Conservation (phyloP, 208 protist species). For the Leishmania turanica region DNA sequence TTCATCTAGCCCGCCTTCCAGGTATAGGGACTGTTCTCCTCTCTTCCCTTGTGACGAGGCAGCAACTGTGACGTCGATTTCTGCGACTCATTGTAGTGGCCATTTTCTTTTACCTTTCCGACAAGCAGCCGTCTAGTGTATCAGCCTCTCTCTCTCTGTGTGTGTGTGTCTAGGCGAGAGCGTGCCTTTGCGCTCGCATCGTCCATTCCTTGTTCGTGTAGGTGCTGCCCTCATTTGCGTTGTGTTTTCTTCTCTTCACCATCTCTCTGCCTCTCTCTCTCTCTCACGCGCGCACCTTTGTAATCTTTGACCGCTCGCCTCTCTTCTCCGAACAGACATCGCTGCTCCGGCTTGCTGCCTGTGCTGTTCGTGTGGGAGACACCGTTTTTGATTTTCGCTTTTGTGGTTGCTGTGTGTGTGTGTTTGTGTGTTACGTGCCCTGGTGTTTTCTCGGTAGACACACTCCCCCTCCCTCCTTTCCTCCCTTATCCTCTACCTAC, state of each 20-base stretch:
- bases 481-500: not conserved
- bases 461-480: not conserved
- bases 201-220: not conserved
- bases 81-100: not conserved
- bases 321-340: not conserved
- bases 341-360: not conserved
- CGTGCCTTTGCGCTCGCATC: not conserved
- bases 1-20: not conserved
- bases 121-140: not conserved
- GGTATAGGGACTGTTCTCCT: not conserved
- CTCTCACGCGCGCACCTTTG: not conserved
- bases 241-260: not conserved
- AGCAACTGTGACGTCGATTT: not conserved
- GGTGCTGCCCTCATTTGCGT: not conserved
- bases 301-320: not conserved
- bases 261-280: not conserved
- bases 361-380: not conserved
- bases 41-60: not conserved
- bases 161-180: not conserved
- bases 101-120: not conserved
- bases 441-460: not conserved
- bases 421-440: constrained; percentile 2
- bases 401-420: not conserved
- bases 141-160: not conserved
- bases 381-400: not conserved